Evolutionary conservation across 148 eudicot genomes (phyloP).

Genomic region (Pouteria glomerata): DNA sequence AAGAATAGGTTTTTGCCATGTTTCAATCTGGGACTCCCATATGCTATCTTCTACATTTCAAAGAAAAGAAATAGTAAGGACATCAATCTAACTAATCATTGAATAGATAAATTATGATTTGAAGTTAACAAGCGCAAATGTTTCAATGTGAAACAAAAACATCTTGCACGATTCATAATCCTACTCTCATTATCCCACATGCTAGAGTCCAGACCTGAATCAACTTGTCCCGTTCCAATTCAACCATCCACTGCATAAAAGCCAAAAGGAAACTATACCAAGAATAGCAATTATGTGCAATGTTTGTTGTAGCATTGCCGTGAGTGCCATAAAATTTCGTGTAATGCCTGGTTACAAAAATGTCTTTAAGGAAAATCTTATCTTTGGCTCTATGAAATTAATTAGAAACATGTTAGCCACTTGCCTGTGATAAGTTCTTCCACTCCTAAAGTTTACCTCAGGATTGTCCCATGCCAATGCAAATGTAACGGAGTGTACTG

Average conservation of each 20-base stretch:
- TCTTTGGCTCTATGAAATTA: not conserved
- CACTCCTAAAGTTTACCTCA: constrained; percentile 50
- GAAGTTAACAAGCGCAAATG: not conserved
- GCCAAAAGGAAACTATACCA: constrained; percentile 21
- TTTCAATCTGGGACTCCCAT: constrained; percentile 80
- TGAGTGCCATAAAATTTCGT: constrained; percentile 68
- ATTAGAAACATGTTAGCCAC: constrained; percentile 1
- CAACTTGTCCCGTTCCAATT: not conserved
- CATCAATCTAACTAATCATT: not conserved
- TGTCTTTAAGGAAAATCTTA: not conserved
- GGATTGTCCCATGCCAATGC: constrained; percentile 89
- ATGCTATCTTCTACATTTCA: not conserved
- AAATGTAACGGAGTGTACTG: constrained; percentile 52
- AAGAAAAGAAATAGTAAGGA: not conserved
- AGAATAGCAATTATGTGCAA: constrained; percentile 51
- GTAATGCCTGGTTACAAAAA: constrained; percentile 52
- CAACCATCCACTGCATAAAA: not conserved
- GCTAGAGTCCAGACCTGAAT: not conserved
- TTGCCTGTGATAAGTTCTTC: constrained; percentile 64
- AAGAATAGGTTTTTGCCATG: constrained; percentile 76
- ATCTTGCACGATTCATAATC: not conserved
- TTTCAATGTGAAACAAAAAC: not conserved
- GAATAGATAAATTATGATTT: not conserved
- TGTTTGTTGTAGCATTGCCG: constrained; percentile 54
- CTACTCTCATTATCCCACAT: not conserved